Conservation (phyloP, 208 protist species). For the Hexamita inflata region DNA sequence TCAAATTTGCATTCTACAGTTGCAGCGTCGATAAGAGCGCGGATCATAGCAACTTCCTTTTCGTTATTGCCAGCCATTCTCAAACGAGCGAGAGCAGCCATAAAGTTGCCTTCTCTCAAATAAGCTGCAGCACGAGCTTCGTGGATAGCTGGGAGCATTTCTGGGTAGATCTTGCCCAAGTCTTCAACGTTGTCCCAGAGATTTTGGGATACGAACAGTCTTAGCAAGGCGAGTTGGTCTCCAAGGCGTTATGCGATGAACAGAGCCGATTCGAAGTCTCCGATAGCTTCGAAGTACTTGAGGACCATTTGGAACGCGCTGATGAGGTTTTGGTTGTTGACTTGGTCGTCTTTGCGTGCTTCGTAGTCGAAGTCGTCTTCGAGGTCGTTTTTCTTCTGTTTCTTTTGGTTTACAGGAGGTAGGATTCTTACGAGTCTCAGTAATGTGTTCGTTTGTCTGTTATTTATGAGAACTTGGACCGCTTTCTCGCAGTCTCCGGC, state of each 20-base stretch:
- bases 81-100: not conserved
- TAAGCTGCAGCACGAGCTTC: not conserved
- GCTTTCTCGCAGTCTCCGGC: not conserved
- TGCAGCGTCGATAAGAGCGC: not conserved
- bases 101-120: conserved; percentile 10
- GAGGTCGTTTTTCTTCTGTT: not conserved
- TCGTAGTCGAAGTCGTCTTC: not conserved
- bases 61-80: not conserved
- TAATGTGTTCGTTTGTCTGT: not conserved
- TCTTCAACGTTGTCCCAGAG: not conserved
- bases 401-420: not conserved
- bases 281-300: not conserved
- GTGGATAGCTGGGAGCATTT: not conserved
- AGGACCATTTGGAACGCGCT: not conserved
- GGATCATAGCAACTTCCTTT: not conserved
- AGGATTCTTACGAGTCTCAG: conserved; percentile 1
- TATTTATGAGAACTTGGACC: conserved; percentile 7
- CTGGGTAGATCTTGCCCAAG: conserved; percentile 4
- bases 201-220: not conserved
- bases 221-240: not conserved
- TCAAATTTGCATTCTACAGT: conserved; percentile 14
- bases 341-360: too few relatives aligned
- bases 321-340: not conserved
- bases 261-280: not conserved
- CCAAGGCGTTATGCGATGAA: conserved; percentile 20